Conservation (phyloP, 345 rosid genomes). For the Salix viminalis region DNA sequence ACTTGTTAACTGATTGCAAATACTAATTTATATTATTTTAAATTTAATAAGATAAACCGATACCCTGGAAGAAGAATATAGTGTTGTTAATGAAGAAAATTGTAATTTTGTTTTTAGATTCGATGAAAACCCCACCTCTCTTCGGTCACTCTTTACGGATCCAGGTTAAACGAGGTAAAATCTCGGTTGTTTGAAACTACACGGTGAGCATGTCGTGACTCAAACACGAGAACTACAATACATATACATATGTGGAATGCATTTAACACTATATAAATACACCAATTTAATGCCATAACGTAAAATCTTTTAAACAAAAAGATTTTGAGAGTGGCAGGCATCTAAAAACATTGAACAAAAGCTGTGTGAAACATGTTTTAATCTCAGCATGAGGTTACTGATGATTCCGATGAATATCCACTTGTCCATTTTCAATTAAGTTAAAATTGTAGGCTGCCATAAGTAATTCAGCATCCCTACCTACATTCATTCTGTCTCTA, state of each 20-base stretch:
- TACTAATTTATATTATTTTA: background rate
- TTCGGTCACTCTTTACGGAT: fast-evolving
- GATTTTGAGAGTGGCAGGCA: conserved; percentile 18
- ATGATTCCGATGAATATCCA: background rate
- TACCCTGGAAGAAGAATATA: background rate
- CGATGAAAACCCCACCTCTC: too few relatives aligned
- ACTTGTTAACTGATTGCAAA: background rate
- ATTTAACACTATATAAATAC: background rate
- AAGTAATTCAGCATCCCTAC: background rate
- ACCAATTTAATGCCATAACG: background rate
- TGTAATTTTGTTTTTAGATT: too few relatives aligned
- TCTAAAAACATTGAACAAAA: too few relatives aligned
- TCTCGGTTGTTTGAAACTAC: too few relatives aligned
- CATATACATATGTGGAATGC: background rate
- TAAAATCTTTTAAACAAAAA: background rate
- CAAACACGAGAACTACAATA: too few relatives aligned
- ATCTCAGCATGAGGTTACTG: background rate
- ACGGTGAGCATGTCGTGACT: too few relatives aligned
- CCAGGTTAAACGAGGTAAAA: too few relatives aligned
- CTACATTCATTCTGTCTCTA: background rate
- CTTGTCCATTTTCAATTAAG: background rate
- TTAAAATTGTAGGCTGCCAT: background rate
- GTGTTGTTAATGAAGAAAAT: too few relatives aligned
- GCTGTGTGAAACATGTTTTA: too few relatives aligned
- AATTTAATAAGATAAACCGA: background rate